Evolutionary conservation across 768 basidiomycete species (phyloP).

Genomic region (Lactifluus rugatus): DNA sequence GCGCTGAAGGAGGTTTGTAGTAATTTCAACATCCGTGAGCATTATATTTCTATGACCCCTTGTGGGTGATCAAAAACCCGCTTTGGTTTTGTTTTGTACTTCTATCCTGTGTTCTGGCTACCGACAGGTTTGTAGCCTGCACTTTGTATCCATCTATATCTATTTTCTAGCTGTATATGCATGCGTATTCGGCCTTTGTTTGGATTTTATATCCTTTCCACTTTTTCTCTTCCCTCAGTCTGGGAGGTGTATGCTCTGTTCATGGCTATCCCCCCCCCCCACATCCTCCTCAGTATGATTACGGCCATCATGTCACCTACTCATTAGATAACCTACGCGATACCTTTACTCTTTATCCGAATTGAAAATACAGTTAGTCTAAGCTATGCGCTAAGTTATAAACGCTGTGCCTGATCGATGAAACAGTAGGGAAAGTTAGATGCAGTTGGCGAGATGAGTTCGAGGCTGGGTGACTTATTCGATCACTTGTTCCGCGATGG

Average conservation of each 20-base stretch:
- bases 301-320: neutral
- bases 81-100: neutral
- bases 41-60: neutral
- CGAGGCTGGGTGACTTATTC: too few relatives aligned
- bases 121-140: neutral
- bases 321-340: neutral
- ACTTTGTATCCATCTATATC: neutral
- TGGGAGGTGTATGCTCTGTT: neutral
- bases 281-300: neutral
- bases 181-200: neutral
- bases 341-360: neutral
- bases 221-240: neutral
- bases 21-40: too few relatives aligned
- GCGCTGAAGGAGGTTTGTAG: constrained; percentile 20
- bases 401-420: too few relatives aligned
- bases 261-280: neutral
- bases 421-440: neutral
- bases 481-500: too few relatives aligned
- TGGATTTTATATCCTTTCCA: neutral
- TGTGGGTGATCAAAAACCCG: neutral
- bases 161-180: neutral
- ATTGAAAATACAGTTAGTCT: neutral
- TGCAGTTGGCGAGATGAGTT: too few relatives aligned
- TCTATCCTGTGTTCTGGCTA: neutral
- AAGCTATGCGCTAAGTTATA: too few relatives aligned